Evolutionary conservation across 257 asterid species (phyloP).

Genomic region (Ballota nigra): DNA sequence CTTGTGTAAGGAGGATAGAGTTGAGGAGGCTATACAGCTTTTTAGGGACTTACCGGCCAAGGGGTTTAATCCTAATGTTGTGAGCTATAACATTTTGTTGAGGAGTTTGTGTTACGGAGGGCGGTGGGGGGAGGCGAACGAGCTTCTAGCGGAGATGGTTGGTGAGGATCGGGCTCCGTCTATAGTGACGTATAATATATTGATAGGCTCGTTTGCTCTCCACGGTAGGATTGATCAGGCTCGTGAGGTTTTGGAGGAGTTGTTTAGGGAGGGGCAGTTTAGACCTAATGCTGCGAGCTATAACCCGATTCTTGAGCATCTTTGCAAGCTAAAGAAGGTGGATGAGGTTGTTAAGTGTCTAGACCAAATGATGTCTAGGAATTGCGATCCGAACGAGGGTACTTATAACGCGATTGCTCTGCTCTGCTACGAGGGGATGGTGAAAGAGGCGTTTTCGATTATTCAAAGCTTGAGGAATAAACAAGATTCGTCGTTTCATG

Average conservation of each 20-base stretch:
- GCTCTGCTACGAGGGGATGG: constrained; percentile 70
- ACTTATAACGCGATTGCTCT: constrained; percentile 73
- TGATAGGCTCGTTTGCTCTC: constrained; percentile 61
- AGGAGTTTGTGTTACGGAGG: constrained; percentile 75
- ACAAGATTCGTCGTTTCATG: constrained; percentile 45
- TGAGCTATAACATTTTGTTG: constrained; percentile 84
- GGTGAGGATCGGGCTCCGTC: constrained; percentile 70
- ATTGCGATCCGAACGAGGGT: constrained; percentile 67
- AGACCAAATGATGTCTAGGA: constrained; percentile 53
- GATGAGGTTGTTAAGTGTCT: constrained; percentile 56
- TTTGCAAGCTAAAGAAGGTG: constrained; percentile 64
- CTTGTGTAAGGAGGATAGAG: constrained; percentile 70
- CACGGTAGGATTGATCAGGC: constrained; percentile 81
- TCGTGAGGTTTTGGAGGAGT: constrained; percentile 58
- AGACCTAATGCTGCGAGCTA: constrained; percentile 73
- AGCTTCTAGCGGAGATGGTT: constrained; percentile 74
- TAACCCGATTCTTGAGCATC: constrained; percentile 63
- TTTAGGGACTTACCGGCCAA: constrained; percentile 60
- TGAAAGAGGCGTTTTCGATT: constrained; percentile 62
- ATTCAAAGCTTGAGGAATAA: constrained; percentile 58
- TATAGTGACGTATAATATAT: constrained; percentile 63
- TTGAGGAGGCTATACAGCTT: constrained; percentile 72
- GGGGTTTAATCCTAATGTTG: constrained; percentile 80
- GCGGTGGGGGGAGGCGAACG: constrained; percentile 83
- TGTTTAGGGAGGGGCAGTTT: constrained; percentile 51